Evolutionary conservation across 2,329 filamentous ascomycete species (phyloP), one percentile per base, ranked within the genome.

Genomic region (Neurospora sp.): DNA sequence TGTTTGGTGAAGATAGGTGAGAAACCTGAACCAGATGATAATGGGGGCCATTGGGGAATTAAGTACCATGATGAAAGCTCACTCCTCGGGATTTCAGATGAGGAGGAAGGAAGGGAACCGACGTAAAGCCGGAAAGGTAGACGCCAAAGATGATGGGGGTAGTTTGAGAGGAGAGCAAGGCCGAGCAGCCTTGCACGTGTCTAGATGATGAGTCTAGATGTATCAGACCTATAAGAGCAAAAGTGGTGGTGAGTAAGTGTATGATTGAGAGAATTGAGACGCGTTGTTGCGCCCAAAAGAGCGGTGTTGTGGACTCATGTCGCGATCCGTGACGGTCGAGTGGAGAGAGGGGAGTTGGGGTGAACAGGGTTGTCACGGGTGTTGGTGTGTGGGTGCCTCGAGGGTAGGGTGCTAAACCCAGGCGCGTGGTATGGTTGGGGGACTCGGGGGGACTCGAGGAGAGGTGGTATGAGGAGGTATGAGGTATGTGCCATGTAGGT

Each of bases 1-100:
- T 98, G 78, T 68, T 68, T 66, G 15, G 66, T 28, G 7, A n/a
- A 62, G 3, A 62, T 33, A 39, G 38, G 72, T 76, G 39, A 76
- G 75, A 71, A 75, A 72, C 52, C 38, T 67, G 70, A 72, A 69
- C 68, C 68, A 42, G 46, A 67, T 68, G 62, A 67, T 69, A 66
- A 58, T 67, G 68, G 67, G 67, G 70, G n/a, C 52, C 46, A 66
- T 39, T 46, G 70, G 66, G 71, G 71, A 75, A 71, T 10, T 3
- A 19, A 42, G 36, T 80, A 82, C 79, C 80, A 81, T 81, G 73
- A 73, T 76, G 74, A 72, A 69, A 40, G 68, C 42, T 46, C 68
- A n/a, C 58, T 66, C 38, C 28, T 23, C 62, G 40, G 8, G 43
- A 17, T 38, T 17, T n/a, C 28, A 13, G 67, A 38, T 62, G 42